Evolutionary conservation across 169 alveolate species (phyloP).

Genomic region (Plasmodium yoelii): DNA sequence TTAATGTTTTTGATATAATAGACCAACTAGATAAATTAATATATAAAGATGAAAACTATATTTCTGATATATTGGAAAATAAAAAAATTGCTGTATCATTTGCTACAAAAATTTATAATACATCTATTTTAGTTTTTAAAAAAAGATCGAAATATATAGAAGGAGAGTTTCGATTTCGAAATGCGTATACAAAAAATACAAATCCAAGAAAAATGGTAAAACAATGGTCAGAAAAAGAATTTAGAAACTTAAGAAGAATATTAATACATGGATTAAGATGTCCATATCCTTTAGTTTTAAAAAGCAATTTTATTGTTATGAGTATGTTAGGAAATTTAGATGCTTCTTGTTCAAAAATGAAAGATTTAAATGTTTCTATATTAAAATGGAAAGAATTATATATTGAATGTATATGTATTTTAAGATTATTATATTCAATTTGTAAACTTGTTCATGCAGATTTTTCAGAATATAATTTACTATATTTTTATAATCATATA

Average conservation of each 20-base stretch:
- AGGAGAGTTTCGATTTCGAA: constrained; percentile 98
- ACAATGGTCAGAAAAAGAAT: constrained; percentile 99
- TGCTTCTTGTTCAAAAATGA: constrained; percentile 82
- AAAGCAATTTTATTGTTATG: constrained; percentile 98
- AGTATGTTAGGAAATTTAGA: constrained; percentile 90
- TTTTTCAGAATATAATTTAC: constrained; percentile 97
- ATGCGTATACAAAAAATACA: constrained; percentile 93
- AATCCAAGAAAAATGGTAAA: constrained; percentile 99
- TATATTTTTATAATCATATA: constrained; percentile 86
- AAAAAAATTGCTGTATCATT: constrained; percentile 83
- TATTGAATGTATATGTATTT: constrained; percentile 88
- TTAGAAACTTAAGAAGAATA: constrained; percentile 95
- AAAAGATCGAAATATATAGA: constrained; percentile 98
- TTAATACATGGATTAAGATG: constrained; percentile 92
- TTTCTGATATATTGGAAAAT: constrained; percentile 3
- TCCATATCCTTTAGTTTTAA: constrained; percentile 95
- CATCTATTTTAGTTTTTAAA: constrained; percentile 98
- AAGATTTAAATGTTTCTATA: constrained; percentile 69
- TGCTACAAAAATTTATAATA: constrained; percentile 98
- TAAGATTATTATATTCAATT: constrained; percentile 93
- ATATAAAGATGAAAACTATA: constrained; percentile 75
- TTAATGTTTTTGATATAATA: constrained; percentile 32
- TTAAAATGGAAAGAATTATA: constrained; percentile 89
- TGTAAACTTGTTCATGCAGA: constrained; percentile 99
- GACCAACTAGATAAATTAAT: constrained; percentile 27